Evolutionary conservation across 495 filamentous ascomycete genomes (phyloP).

Genomic region (Penicillium parvum): DNA sequence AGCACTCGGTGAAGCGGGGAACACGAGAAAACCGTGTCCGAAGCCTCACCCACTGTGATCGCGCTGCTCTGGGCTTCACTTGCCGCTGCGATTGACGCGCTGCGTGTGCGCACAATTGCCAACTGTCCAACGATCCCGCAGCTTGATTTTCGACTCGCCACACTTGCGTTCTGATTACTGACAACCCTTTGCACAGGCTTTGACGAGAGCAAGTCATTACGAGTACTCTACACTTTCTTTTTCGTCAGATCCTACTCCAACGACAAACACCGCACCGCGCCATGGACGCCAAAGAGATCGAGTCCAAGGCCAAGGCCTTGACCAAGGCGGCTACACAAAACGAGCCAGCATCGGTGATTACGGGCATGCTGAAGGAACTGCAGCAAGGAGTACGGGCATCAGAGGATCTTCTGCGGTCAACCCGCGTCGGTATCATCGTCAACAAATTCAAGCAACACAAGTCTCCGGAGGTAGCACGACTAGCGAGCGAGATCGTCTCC

Average conservation of each 20-base stretch:
- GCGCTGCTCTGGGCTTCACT: neutral
- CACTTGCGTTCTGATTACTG: neutral
- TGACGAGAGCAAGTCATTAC: neutral
- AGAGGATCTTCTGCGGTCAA: slow-evolving; percentile 80
- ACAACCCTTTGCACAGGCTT: neutral
- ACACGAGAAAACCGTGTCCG: slow-evolving; percentile 5
- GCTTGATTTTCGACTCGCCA: too few relatives aligned
- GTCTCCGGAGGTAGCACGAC: slow-evolving; percentile 67
- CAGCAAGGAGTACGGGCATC: slow-evolving; percentile 74
- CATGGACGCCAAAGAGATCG: slow-evolving; percentile 83
- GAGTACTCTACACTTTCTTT: neutral
- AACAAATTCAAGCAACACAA: slow-evolving; percentile 74
- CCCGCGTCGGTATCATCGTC: slow-evolving; percentile 83
- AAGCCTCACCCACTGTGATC: neutral
- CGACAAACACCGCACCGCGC: slow-evolving; percentile 10
- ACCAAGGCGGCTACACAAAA: slow-evolving; percentile 67
- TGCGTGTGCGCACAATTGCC: neutral
- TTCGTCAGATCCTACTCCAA: neutral
- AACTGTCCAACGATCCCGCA: too few relatives aligned
- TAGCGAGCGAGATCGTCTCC: slow-evolving; percentile 74
- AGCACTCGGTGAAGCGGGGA: neutral
- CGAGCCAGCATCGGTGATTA: slow-evolving; percentile 59
- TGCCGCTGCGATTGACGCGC: neutral
- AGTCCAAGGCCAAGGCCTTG: slow-evolving; percentile 64
- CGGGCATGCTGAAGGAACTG: slow-evolving; percentile 68